Evolutionary conservation across 768 basidiomycete species (phyloP), one percentile per base, ranked within the genome.

Genomic region (Rubroboletus pulcherrimus): DNA sequence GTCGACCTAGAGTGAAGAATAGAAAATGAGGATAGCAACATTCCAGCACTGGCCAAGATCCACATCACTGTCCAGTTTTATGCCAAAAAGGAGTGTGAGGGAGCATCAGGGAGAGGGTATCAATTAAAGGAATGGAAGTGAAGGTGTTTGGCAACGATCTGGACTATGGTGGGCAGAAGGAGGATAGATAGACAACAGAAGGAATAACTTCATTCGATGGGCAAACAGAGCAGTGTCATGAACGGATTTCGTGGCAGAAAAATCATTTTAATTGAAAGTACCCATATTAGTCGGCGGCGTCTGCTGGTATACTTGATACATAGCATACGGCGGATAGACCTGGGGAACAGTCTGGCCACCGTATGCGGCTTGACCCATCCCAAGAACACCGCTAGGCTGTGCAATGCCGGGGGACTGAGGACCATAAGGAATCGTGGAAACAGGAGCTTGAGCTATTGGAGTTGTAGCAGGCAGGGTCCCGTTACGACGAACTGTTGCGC

Each of bases 221-320:
- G 69, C 54, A 64, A 57, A 58, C 54, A 59, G 65, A 74, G 70
- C 65, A 65, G 64, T 64, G 73, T 82, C 81, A 63, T 82, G 68
- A 77, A 62, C 60, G 57, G 64, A 38, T 54, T 67, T 74, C 73
- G 70, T 74, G 49, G 53, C 57, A 21, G 49, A 52, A 40, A 49
- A 30, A 34, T 42, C 12, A 51, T 63, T 67, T 85, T 76, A 86
- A 61, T 85, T 85, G 80, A 85, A 92, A 49, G 86, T 68, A 65
- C 89, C 88, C 84, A 91, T 87, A 55, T 73, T 73, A 72, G 87
- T 86, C 60, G 82, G 81, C 21, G 85, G 82, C 61, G 81, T 85
- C 73, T 88, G 86, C 70, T 87, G 87, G 73, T 91, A 91, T 69
- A 87, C 77, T 73, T 86, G 86, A 68, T 90, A 90, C 87, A 91